Percentiles rank a stretch among this genome's conserved stretches.
These are phyloP conservation scores for Lasiosphaeria miniovina DNA, from an alignment of 495 filamentous ascomycete species.

Conservation along the genomic window DNA sequence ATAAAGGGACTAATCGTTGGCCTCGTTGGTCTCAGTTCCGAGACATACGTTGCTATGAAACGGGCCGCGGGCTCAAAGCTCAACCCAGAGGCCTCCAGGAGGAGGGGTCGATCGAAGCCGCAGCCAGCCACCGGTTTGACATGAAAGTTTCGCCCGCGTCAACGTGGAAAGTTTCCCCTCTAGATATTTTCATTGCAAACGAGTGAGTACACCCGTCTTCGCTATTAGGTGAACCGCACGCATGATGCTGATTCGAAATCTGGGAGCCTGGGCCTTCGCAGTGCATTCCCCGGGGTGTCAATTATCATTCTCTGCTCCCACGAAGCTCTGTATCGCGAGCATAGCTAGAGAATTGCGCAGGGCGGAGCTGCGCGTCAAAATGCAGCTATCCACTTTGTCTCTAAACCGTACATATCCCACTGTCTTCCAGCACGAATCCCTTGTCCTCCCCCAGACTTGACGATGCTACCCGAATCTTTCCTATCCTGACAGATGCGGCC, in stretches of 20 bases:
- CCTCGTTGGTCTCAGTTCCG: not conserved
- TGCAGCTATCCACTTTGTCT: slow-evolving; percentile 12
- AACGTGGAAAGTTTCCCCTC: slow-evolving; percentile 3
- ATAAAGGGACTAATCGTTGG: not conserved
- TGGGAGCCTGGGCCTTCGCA: slow-evolving; percentile 4
- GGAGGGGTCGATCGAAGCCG: slow-evolving; percentile 5
- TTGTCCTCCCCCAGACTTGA: not conserved
- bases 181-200: slow-evolving; percentile 5
- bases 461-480: not conserved
- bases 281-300: slow-evolving; percentile 4
- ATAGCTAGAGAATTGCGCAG: slow-evolving; percentile 5
- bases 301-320: slow-evolving; percentile 17
- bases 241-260: not conserved
- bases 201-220: not conserved
- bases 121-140: slow-evolving; percentile 1
- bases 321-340: slow-evolving; percentile 14
- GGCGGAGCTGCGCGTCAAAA: not conserved
- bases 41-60: not conserved
- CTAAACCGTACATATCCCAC: slow-evolving; percentile 13
- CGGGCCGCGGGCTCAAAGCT: not conserved
- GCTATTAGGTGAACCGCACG: not conserved
- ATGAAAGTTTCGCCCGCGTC: slow-evolving; percentile 3
- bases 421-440: not conserved
- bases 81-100: not conserved
- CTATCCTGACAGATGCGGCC: slow-evolving; percentile 11